Percentiles rank a stretch among this genome's conserved stretches.
Evolutionary conservation across 2,329 filamentous ascomycete species (phyloP).

Genomic region (Calycina marina): DNA sequence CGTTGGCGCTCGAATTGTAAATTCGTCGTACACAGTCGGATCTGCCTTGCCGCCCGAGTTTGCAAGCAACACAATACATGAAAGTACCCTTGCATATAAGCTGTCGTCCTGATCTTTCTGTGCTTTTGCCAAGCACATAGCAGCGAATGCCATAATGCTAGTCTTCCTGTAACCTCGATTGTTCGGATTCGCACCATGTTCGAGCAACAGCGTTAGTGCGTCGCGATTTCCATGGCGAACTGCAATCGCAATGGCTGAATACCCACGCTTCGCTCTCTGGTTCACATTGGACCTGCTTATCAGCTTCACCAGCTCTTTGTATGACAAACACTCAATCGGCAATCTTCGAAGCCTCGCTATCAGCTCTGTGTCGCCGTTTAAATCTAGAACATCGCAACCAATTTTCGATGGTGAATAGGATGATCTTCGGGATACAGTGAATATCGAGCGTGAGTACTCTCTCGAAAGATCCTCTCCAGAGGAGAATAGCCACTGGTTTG

Average conservation of each 20-base stretch:
- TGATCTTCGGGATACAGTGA: too few species aligned
- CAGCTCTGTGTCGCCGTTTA: neutral
- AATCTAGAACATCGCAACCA: neutral
- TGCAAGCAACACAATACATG: slow-evolving; percentile 1
- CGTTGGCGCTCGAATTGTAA: neutral
- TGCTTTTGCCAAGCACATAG: neutral
- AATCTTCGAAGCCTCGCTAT: neutral
- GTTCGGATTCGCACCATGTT: slow-evolving; percentile 3
- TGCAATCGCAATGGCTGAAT: slow-evolving; percentile 3
- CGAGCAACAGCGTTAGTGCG: neutral
- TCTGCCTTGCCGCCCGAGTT: slow-evolving; percentile 1
- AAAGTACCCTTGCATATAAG: slow-evolving; percentile 1
- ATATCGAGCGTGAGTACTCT: too few species aligned
- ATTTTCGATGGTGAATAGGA: neutral
- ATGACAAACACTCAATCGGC: neutral
- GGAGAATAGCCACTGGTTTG: neutral
- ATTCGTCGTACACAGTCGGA: slow-evolving; percentile 2
- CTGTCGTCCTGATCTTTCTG: slow-evolving; percentile 1
- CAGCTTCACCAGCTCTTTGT: neutral
- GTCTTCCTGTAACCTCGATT: slow-evolving; percentile 1
- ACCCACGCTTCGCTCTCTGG: neutral
- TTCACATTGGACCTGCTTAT: slow-evolving; percentile 1
- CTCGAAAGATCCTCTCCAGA: neutral
- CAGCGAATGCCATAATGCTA: slow-evolving; percentile 1
- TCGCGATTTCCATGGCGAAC: neutral